These are phyloP conservation scores for Penicillium simplicissimum DNA, from an alignment of 495 filamentous ascomycete genomes.

Conservation along the genomic window DNA sequence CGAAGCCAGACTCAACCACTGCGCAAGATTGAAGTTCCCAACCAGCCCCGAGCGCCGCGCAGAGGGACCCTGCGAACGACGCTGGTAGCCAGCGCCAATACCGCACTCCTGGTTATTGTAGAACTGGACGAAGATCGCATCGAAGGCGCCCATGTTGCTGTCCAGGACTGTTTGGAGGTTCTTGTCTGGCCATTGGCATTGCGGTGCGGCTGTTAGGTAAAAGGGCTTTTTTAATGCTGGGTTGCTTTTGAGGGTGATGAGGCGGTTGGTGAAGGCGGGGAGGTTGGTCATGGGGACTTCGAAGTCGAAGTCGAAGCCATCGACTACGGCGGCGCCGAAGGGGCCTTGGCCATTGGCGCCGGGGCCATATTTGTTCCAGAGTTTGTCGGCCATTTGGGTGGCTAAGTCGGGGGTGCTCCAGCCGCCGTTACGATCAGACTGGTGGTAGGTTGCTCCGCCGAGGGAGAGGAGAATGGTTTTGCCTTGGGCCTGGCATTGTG, in stretches of 20 bases:
- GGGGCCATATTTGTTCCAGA: constrained; percentile 9
- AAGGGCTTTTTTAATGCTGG: background rate
- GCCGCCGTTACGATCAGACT: constrained; percentile 2
- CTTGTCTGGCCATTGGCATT: constrained; percentile 9
- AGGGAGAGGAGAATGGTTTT: constrained; percentile 10
- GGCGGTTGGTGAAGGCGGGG: constrained; percentile 6
- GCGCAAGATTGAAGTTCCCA: constrained; percentile 5
- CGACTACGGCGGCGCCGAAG: background rate
- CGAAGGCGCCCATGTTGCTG: constrained; percentile 4
- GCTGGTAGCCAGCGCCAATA: constrained; percentile 4
- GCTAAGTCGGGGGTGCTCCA: constrained; percentile 5
- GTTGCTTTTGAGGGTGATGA: background rate
- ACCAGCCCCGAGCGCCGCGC: constrained; percentile 5
- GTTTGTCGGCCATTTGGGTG: background rate
- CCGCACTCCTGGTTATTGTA: constrained; percentile 13
- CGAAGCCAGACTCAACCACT: constrained; percentile 4
- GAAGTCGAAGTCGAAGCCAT: constrained; percentile 14
- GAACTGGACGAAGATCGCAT: constrained; percentile 12
- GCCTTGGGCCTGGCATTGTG: constrained; percentile 10
- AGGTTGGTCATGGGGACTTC: constrained; percentile 8
- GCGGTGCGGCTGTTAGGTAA: constrained; percentile 6
- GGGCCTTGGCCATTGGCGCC: background rate
- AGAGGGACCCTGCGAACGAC: constrained; percentile 1
- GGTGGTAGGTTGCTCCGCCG: constrained; percentile 1
- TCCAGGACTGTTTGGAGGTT: constrained; percentile 7